phyloP scores from a whole-genome alignment of 2,329 filamentous ascomycete genomes.

The Blastomyces emzantsi region DNA sequence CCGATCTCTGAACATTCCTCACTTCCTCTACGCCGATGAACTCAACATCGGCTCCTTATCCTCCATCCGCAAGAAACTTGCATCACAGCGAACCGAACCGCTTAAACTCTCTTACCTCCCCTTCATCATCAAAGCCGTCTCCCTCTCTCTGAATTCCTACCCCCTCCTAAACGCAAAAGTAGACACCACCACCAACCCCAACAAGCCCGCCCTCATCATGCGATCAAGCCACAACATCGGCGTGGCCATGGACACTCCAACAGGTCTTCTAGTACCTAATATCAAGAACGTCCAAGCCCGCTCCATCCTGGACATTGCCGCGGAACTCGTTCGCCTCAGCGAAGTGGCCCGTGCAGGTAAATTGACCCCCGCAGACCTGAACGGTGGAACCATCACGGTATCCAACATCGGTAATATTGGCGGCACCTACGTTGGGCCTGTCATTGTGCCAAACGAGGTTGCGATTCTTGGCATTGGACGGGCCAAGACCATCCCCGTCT shows the following conservation, averaged over 20 bases:
- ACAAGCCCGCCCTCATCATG: constrained; percentile 66
- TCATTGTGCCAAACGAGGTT: constrained; percentile 84
- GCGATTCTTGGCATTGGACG: constrained; percentile 85
- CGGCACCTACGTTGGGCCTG: constrained; percentile 81
- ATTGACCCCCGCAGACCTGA: constrained; percentile 64
- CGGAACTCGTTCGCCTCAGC: constrained; percentile 66
- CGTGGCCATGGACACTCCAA: constrained; percentile 87
- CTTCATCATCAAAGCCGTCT: constrained; percentile 94
- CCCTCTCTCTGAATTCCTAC: constrained; percentile 68
- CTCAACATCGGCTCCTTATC: constrained; percentile 71
- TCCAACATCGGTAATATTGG: constrained; percentile 96
- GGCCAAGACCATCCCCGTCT: constrained; percentile 71
- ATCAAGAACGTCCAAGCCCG: constrained; percentile 71
- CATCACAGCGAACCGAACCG: constrained; percentile 36
- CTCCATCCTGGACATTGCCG: constrained; percentile 68
- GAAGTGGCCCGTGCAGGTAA: constrained; percentile 63
- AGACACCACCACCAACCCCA: constrained; percentile 49
- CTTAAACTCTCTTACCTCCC: constrained; percentile 79
- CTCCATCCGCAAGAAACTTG: constrained; percentile 60
- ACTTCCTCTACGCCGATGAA: constrained; percentile 91
- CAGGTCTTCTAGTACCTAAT: constrained; percentile 82
- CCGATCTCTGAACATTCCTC: constrained; percentile 77
- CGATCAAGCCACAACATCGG: constrained; percentile 89
- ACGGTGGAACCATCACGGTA: constrained; percentile 84
- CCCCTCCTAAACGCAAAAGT: constrained; percentile 83